Percentiles rank a stretch among this genome's conserved stretches.
Evolutionary conservation across 2,329 filamentous ascomycete species (phyloP).

Genomic region (Fusarium neocosmosporiellum): DNA sequence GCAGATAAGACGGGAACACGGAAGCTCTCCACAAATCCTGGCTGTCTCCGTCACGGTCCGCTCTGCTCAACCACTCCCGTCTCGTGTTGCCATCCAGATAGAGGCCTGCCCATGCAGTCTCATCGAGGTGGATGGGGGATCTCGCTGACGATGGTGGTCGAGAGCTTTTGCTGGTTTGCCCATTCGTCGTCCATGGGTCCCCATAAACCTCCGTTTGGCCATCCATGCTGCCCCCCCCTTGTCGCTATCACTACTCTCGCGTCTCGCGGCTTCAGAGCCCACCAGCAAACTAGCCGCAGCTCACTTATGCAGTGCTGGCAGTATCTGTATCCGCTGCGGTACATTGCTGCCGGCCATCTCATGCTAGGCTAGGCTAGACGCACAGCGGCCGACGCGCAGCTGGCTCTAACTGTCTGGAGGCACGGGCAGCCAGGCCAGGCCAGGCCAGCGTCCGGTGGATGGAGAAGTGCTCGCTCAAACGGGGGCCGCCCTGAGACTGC

Average conservation of each 20-base stretch:
- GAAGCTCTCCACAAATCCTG: slow-evolving; percentile 14
- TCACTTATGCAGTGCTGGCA: slow-evolving; percentile 6
- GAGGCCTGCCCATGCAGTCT: slow-evolving; percentile 27
- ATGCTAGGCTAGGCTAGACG: neutral
- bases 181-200: slow-evolving; percentile 10
- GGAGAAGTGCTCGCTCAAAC: neutral
- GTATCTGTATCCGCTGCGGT: slow-evolving; percentile 13
- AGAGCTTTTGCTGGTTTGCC: slow-evolving; percentile 30
- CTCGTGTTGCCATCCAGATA: slow-evolving; percentile 23
- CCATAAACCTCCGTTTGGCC: neutral
- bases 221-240: neutral
- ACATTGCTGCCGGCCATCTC: neutral
- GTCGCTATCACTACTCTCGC: neutral
- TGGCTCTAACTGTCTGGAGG: neutral
- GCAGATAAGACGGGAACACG: slow-evolving; percentile 42
- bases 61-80: slow-evolving; percentile 17
- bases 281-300: neutral
- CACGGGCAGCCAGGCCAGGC: neutral
- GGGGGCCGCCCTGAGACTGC: slow-evolving; percentile 29
- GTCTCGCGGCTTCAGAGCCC: neutral
- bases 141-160: slow-evolving; percentile 34
- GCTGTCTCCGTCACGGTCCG: neutral
- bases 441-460: neutral
- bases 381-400: neutral
- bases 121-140: slow-evolving; percentile 30